These are phyloP conservation scores for Hypericum perforatum DNA, from an alignment of 345 rosid species.

Conservation along the genomic window DNA sequence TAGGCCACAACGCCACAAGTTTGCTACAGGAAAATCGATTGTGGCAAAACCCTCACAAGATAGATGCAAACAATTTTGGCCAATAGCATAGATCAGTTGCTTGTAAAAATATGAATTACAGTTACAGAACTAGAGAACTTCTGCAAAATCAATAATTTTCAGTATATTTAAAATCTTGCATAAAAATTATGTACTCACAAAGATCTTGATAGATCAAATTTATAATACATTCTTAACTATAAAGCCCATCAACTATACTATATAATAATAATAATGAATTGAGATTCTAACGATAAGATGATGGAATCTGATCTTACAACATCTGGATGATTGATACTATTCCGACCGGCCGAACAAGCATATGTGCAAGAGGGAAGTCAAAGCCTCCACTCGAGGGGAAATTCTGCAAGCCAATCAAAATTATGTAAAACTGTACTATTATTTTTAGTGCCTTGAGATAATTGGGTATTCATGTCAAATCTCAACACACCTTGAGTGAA, in stretches of 20 bases:
- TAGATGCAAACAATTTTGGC: too few relatives aligned
- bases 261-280: neutral
- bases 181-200: too few relatives aligned
- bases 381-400: conserved; percentile 22
- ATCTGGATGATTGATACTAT: conserved; percentile 37
- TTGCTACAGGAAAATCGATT: too few relatives aligned
- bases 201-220: too few relatives aligned
- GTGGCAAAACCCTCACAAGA: too few relatives aligned
- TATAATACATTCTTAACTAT: neutral
- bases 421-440: conserved; percentile 10
- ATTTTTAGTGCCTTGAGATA: neutral
- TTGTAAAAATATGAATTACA: too few relatives aligned
- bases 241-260: neutral
- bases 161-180: too few relatives aligned
- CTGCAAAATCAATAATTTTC: too few relatives aligned
- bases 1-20: too few relatives aligned
- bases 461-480: neutral
- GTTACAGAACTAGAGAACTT: too few relatives aligned
- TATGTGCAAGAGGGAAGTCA: conserved; percentile 37
- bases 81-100: too few relatives aligned
- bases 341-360: conserved; percentile 55
- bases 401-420: conserved; percentile 37
- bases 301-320: conserved; percentile 38
- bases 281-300: neutral
- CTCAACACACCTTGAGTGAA: conserved; percentile 36